A percentile compares a stretch with the other conserved stretches of the same genome.
Evolutionary conservation across 106 monocot genomes (phyloP).

Genomic region (Iris macrosiphon): DNA sequence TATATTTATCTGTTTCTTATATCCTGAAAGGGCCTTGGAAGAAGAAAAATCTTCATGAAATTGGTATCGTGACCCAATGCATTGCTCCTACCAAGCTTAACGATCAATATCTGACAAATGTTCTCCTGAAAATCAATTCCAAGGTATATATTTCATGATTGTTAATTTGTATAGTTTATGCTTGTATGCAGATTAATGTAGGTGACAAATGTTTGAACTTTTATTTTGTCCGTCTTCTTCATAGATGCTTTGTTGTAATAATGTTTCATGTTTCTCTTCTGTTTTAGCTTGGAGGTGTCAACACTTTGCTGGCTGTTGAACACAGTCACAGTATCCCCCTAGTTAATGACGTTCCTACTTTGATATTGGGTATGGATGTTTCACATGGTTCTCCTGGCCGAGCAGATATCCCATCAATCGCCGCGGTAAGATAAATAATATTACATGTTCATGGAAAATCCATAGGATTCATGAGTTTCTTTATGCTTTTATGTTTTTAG

Average conservation of each 20-base stretch:
- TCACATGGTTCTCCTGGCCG: conserved; percentile 58
- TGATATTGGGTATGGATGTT: conserved; percentile 64
- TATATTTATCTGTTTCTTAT: not conserved
- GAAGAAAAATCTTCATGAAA: conserved; percentile 59
- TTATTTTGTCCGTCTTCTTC: too few relatives aligned
- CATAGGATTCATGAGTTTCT: too few relatives aligned
- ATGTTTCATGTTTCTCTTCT: not conserved
- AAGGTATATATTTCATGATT: too few relatives aligned
- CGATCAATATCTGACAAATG: conserved; percentile 61
- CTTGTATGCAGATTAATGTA: too few relatives aligned
- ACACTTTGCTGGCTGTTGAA: conserved; percentile 39
- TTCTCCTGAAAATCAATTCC: conserved; percentile 64
- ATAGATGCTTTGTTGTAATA: not conserved
- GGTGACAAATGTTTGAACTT: too few relatives aligned
- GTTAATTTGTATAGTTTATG: too few relatives aligned
- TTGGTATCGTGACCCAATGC: conserved; percentile 56
- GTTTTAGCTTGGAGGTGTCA: conserved; percentile 48
- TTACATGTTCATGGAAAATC: too few relatives aligned
- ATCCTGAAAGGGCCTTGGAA: conserved; percentile 65
- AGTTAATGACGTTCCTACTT: conserved; percentile 35
- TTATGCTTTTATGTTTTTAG: too few relatives aligned
- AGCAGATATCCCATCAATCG: conserved; percentile 52
- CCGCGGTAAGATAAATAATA: conserved; percentile 32
- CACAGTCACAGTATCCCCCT: conserved; percentile 23
- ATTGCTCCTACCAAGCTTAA: conserved; percentile 43